These are phyloP conservation scores for Clonostachys rosea DNA, from an alignment of 2,329 filamentous ascomycete genomes.

Conservation along the genomic window DNA sequence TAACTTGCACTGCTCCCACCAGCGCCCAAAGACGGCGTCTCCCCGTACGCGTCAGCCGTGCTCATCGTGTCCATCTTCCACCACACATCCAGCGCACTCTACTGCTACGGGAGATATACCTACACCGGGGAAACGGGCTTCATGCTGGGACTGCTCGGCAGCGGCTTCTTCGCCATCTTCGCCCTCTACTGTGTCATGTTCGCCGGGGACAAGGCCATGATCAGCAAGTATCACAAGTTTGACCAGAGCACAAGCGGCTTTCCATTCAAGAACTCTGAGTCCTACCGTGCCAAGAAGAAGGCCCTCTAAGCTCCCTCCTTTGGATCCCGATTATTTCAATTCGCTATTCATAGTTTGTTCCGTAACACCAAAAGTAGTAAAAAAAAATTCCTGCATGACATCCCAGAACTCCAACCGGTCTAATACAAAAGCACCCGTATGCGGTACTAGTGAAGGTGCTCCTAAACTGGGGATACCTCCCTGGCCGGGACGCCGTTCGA, in stretches of 20 bases:
- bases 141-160: constrained; percentile 54
- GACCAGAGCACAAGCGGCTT: constrained; percentile 33
- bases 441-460: too few relatives aligned
- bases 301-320: constrained; percentile 12
- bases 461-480: too few relatives aligned
- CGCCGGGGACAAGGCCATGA: constrained; percentile 27
- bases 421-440: too few relatives aligned
- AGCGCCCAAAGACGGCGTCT: constrained; percentile 34
- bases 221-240: constrained; percentile 25
- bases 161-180: constrained; percentile 50
- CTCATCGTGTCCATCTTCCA: constrained; percentile 63
- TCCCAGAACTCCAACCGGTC: too few relatives aligned
- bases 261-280: constrained; percentile 28
- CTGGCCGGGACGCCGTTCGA: too few relatives aligned
- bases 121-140: constrained; percentile 51
- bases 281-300: constrained; percentile 31
- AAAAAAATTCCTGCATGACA: too few relatives aligned
- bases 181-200: constrained; percentile 34
- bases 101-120: constrained; percentile 66
- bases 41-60: constrained; percentile 62
- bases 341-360: too few relatives aligned
- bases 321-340: too few relatives aligned
- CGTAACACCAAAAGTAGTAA: too few relatives aligned
- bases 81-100: constrained; percentile 58
- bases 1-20: background rate